Conservation (phyloP, 805 yeast genomes). For the Brettanomyces nanus region DNA sequence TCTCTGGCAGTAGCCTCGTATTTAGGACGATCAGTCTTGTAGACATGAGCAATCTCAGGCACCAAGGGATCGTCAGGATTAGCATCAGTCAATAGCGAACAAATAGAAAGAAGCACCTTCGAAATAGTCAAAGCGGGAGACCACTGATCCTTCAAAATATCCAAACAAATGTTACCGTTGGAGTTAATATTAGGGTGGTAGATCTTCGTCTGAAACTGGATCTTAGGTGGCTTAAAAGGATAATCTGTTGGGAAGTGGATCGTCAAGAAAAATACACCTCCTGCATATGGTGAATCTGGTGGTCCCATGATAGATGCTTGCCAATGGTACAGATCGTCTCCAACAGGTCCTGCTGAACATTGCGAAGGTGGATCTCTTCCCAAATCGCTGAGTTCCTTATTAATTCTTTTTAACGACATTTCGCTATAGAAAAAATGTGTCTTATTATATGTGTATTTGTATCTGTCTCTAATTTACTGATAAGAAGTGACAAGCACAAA, state of each 20-base stretch:
- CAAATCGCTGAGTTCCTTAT: constrained; percentile 89
- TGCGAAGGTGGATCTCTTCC: constrained; percentile 99
- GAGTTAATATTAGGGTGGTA: constrained; percentile 97
- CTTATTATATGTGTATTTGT: not conserved
- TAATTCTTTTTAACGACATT: constrained; percentile 93
- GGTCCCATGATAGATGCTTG: constrained; percentile 99
- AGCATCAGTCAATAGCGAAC: constrained; percentile 94
- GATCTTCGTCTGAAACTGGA: constrained; percentile 86
- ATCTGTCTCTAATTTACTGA: no score
- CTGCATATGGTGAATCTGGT: constrained; percentile 76
- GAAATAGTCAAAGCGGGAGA: constrained; percentile 97
- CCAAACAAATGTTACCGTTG: constrained; percentile 93
- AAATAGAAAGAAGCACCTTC: constrained; percentile 87
- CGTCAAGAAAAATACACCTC: constrained; percentile 89
- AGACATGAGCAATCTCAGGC: constrained; percentile 95
- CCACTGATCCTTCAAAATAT: constrained; percentile 97
- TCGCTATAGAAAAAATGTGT: not conserved
- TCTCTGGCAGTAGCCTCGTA: constrained; percentile 96
- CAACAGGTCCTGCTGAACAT: constrained; percentile 98
- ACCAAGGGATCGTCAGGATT: constrained; percentile 99
- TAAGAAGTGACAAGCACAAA: no score
- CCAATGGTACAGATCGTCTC: constrained; percentile 98
- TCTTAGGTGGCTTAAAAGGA: constrained; percentile 98
- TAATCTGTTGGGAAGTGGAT: constrained; percentile 98
- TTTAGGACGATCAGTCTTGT: constrained; percentile 87